Evolutionary conservation across 768 basidiomycete genomes (phyloP).

Genomic region (Filobasidium floriforme): DNA sequence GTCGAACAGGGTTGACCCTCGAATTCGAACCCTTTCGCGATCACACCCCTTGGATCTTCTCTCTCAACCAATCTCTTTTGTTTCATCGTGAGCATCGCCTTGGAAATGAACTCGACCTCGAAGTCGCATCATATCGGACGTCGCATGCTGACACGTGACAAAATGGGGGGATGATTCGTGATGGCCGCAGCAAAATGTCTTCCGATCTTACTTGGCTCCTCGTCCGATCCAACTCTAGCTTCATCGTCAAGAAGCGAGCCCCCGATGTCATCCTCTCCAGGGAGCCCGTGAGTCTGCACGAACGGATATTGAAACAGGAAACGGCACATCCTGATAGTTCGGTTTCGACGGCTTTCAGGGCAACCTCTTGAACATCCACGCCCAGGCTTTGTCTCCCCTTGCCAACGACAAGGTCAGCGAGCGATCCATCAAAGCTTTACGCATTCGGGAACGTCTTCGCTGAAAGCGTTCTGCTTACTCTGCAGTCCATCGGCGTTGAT

Average conservation of each 20-base stretch:
- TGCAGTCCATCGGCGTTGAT: background rate
- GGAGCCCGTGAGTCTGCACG: background rate
- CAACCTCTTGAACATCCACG: conserved; percentile 4
- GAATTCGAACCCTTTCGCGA: no score
- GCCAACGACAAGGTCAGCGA: background rate
- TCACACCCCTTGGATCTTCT: background rate
- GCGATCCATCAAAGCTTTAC: background rate
- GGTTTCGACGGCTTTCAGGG: background rate
- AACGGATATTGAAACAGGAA: no score
- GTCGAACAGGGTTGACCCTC: no score
- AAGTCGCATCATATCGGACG: no score
- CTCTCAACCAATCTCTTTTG: background rate
- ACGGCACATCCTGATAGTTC: background rate
- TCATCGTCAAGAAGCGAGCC: conserved; percentile 7
- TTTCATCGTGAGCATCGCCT: no score
- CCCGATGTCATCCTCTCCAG: conserved; percentile 2
- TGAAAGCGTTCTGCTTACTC: background rate
- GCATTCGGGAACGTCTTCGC: background rate
- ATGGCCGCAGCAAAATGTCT: conserved; percentile 6
- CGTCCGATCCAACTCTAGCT: conserved; percentile 2
- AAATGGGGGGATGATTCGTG: no score
- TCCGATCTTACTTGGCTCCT: conserved; percentile 4
- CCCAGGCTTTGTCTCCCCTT: conserved; percentile 5
- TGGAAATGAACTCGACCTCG: no score
- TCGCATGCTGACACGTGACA: no score